Conservation (phyloP, 129 eudicot species). For the Scalesia atractyloides region DNA sequence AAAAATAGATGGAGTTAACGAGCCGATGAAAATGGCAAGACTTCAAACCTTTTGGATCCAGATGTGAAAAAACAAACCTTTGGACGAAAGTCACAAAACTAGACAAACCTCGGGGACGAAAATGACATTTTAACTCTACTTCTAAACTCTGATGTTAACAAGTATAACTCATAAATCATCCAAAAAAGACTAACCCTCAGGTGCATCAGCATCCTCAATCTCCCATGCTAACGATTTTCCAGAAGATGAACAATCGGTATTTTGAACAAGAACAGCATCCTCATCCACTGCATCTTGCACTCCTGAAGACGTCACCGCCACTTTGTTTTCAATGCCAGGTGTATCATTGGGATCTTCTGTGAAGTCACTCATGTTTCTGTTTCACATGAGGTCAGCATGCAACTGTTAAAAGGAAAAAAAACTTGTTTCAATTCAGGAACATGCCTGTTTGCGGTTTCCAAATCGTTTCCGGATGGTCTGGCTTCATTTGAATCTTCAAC, state of each 20-base stretch:
- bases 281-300: constrained; percentile 46
- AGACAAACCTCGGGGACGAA: no score
- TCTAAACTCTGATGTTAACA: background rate
- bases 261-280: constrained; percentile 37
- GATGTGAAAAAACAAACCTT: no score
- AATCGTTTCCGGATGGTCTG: constrained; percentile 40
- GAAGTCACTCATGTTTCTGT: constrained; percentile 49
- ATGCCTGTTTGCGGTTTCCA: constrained; percentile 57
- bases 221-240: constrained; percentile 54
- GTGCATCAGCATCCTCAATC: constrained; percentile 72
- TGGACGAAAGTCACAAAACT: no score
- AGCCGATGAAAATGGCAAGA: no score
- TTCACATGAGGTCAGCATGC: constrained; percentile 26
- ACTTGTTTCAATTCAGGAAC: constrained; percentile 22
- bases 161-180: constrained; percentile 3
- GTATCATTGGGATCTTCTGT: constrained; percentile 48
- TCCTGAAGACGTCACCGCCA: constrained; percentile 40
- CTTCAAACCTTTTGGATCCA: no score
- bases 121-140: no score
- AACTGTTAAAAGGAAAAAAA: constrained; percentile 4
- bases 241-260: constrained; percentile 58
- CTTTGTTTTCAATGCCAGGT: constrained; percentile 41
- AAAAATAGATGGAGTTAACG: no score
- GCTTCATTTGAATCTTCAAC: constrained; percentile 49
- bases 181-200: constrained; percentile 52